Conservation (phyloP, 495 filamentous ascomycete species). For the Talaromyces adpressus region DNA sequence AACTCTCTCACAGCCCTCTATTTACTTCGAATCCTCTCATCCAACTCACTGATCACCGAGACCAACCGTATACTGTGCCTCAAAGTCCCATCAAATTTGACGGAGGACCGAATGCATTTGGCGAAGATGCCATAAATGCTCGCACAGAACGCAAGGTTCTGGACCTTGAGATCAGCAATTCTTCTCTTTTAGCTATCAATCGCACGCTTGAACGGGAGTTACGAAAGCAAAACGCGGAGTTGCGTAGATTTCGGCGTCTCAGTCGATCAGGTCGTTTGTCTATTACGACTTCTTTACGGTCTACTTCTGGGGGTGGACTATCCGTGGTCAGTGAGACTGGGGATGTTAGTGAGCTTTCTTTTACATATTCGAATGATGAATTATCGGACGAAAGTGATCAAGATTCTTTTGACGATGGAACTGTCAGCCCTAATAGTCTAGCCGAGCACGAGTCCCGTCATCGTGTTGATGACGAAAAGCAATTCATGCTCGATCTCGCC, state of each 20-base stretch:
- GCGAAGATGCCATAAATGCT: constrained; percentile 72
- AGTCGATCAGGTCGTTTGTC: constrained; percentile 71
- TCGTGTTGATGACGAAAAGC: constrained; percentile 59
- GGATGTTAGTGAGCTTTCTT: constrained; percentile 27
- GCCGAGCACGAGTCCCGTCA: constrained; percentile 35
- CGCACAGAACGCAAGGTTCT: constrained; percentile 90
- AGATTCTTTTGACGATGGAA: constrained; percentile 32
- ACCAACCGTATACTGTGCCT: constrained; percentile 21
- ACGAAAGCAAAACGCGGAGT: constrained; percentile 81
- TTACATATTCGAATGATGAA: constrained; percentile 27
- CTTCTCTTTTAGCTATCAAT: constrained; percentile 94
- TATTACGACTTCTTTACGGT: constrained; percentile 33
- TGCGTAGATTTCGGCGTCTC: constrained; percentile 75
- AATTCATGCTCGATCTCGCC: constrained; percentile 72
- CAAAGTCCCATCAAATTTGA: constrained; percentile 41
- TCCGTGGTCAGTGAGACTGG: constrained; percentile 32
- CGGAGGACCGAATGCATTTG: constrained; percentile 45
- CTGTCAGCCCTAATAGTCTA: constrained; percentile 26
- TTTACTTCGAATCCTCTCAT: constrained; percentile 34
- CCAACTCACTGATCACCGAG: constrained; percentile 17
- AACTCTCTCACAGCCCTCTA: constrained; percentile 28
- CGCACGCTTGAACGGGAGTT: constrained; percentile 85
- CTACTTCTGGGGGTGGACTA: constrained; percentile 31
- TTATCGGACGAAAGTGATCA: constrained; percentile 42
- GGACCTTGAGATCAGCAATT: constrained; percentile 97